Evolutionary conservation across 2,329 filamentous ascomycete genomes (phyloP).

Genomic region (Daldinia sp.): DNA sequence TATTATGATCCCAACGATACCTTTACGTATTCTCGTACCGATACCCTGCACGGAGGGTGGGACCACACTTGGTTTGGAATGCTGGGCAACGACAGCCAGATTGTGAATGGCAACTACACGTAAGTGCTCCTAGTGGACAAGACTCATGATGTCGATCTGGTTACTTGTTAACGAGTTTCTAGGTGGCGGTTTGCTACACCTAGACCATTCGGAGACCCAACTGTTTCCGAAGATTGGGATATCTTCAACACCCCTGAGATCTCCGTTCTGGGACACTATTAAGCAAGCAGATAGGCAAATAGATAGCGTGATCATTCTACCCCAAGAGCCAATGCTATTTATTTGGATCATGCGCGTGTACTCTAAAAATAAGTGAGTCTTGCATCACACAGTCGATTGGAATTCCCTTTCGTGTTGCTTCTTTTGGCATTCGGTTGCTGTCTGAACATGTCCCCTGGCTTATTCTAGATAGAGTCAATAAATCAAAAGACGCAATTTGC

Average conservation of each 20-base stretch:
- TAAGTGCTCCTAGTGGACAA: background rate
- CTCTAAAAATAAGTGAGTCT: background rate
- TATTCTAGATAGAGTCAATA: background rate
- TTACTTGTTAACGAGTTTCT: background rate
- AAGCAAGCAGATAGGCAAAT: background rate
- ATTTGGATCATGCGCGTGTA: background rate
- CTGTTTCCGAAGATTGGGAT: slow-evolving; percentile 28
- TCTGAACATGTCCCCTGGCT: background rate
- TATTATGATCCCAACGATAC: slow-evolving; percentile 39
- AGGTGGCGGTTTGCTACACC: slow-evolving; percentile 38
- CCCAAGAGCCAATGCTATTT: no score
- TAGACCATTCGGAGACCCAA: slow-evolving; percentile 31
- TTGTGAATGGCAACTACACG: background rate
- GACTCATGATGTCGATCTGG: background rate
- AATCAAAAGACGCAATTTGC: background rate
- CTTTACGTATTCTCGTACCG: slow-evolving; percentile 36
- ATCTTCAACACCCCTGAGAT: slow-evolving; percentile 32
- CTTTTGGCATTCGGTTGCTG: background rate
- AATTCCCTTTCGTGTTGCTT: background rate
- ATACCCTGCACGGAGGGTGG: slow-evolving; percentile 31
- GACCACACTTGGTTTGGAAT: slow-evolving; percentile 30
- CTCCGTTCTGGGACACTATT: slow-evolving; percentile 35
- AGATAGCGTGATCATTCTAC: background rate
- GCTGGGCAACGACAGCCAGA: background rate
- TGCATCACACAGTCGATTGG: background rate